Base-by-base conservation (phyloP, 345 rosid species). In the Triadica sebifera region DNA sequence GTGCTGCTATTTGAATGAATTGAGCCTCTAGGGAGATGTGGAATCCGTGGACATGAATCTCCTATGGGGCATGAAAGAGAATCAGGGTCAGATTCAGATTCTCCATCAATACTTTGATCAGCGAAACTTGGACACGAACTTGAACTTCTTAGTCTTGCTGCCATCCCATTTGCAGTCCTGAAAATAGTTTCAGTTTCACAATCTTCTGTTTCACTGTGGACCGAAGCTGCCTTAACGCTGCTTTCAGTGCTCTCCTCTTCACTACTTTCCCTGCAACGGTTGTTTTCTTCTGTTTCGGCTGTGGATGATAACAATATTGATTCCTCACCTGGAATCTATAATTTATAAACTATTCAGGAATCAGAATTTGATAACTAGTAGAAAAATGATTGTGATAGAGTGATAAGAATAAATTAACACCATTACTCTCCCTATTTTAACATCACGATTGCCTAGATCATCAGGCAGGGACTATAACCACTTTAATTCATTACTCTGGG, bases 1-100 rank as follows among this genome's bases (percentile, higher is more conserved):
- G 67, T 72, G 58, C 83, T 81, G 69, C 34, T 29, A 29, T 29
- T 29, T 29, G 78, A 47, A 20, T 65, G 85, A 83, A 59, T 52
- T 46, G 46, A 67, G 24, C 47, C 39, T 66, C 70, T 34, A 19
- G 53, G 57, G 67, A 46, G 53, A 46, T 55, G 24, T 6, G 12
- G 43, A 34, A 2, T 11, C 5, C 45, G 22, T 55, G 24, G 56
- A 29, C 29, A 41, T 5, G 49, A 57, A 51, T 38, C 47, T 49
- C 5, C 10, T 43, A 43, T 43, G 1, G 47, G 47, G 62, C 34
- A 29, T 29, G 34, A 29, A 29, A 29, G 34, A 29, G 34, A 29
- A 29, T 29, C 34, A 29, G 34, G 34, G 34, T 29, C 34, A 29
- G 34, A 43, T 69, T n/a, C n/a, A n/a, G 71, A 43, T 69, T 77